Base-by-base conservation (phyloP, 345 rosid genomes). In the Boechera stricta region DNA sequence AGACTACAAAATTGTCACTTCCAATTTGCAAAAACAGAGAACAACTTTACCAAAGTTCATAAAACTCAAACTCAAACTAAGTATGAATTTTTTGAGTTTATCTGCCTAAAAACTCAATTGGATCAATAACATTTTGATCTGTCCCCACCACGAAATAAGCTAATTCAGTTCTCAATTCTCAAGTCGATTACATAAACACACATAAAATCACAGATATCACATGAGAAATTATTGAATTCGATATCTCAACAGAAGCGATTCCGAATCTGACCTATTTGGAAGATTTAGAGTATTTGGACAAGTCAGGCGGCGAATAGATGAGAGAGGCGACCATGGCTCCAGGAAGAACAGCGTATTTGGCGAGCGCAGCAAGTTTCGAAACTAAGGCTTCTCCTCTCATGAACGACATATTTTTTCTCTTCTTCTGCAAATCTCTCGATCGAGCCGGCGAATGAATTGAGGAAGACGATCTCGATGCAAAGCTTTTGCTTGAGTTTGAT, bases 361-460 rank as follows among this genome's bases (percentile, higher is more conserved):
- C 88, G 32, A 85, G 26, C 29, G 69, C 79, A 5, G 94, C 91
- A 31, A 87, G 81, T 83, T 84, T 87, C 42, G 91, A 24, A 73
- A 92, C 84, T 85, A 92, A 77, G 1, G 93, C 89, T 82, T 87
- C 84, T 74, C 97, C 97, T 48, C 67, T 83, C 87, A 83, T 69
- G 41, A 90, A 63, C 69, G 69, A 49, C 79, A 68, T 87, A 32
- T 52, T 71, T 16, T 39, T 32, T 32, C 13, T 29, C 15, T 48
- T 52, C 72, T 72, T 60, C 68, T 62, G 60, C 52, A 31, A 72
- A 72, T 69, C 28, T n/a, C 12, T 58, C 10, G 68, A 72, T 60
- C 16, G 58, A 59, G 26, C 48, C 67, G 75, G 11, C 61, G 76
- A 72, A 32, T 61, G 59, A 72, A 33, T 39, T 35, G 75, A 59